A percentile compares a stretch with the other conserved stretches of the same genome.
phyloP scores from a whole-genome alignment of 257 asterid species.

The Pogostemon cablin region DNA sequence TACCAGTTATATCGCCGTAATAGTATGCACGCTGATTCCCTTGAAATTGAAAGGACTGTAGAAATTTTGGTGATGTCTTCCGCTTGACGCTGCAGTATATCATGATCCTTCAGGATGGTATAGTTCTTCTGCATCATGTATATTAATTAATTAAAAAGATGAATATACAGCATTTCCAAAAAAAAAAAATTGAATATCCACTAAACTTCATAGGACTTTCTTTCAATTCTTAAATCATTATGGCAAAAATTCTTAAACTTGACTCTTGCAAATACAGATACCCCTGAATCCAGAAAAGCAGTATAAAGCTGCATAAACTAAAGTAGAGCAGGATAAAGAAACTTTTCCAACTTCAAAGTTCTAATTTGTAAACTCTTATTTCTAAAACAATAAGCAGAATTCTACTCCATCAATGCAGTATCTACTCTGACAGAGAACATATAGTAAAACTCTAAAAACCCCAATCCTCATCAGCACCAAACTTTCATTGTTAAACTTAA shows the following conservation, averaged over 20 bases:
- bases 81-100: slow-evolving; percentile 64
- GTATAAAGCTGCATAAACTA: slow-evolving; percentile 15
- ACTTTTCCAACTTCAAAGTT: slow-evolving; percentile 20
- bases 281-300: slow-evolving; percentile 9
- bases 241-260: neutral
- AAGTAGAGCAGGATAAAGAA: slow-evolving; percentile 7
- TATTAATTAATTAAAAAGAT: neutral
- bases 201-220: slow-evolving; percentile 7
- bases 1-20: slow-evolving; percentile 87
- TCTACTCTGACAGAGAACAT: slow-evolving; percentile 25
- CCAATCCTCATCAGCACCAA: slow-evolving; percentile 14
- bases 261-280: neutral
- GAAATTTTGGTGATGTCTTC: slow-evolving; percentile 77
- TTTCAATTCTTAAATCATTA: neutral
- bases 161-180: slow-evolving; percentile 20
- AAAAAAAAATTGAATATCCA: neutral
- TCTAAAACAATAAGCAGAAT: slow-evolving; percentile 10
- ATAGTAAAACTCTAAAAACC: neutral
- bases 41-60: slow-evolving; percentile 75
- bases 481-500: neutral
- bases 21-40: slow-evolving; percentile 76
- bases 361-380: slow-evolving; percentile 10
- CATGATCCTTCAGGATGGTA: slow-evolving; percentile 80
- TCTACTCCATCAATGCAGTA: slow-evolving; percentile 15
- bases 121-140: slow-evolving; percentile 63